Conservation (phyloP, 345 rosid genomes). For the Moricandia moricandioides region DNA sequence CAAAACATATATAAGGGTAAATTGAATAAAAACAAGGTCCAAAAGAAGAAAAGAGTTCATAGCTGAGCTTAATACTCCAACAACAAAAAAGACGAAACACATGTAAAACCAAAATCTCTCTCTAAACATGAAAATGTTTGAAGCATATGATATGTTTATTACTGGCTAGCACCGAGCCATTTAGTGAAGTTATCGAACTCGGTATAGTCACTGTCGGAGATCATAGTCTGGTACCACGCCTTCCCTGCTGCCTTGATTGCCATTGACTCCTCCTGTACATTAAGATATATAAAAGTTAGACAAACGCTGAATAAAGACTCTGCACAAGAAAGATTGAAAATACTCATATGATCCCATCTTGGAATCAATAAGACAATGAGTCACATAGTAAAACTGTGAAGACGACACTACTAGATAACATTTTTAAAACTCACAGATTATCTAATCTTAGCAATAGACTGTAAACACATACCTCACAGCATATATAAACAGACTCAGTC, state of each 20-base stretch:
- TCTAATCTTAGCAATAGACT: not conserved
- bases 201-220: constrained; percentile 85
- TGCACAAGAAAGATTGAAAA: not conserved
- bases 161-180: constrained; percentile 85
- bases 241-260: constrained; percentile 80
- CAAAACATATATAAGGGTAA: not conserved
- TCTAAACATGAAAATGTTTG: constrained; percentile 11
- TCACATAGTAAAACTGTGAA: too few species aligned
- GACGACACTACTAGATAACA: not conserved
- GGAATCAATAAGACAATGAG: not conserved
- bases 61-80: constrained; percentile 13
- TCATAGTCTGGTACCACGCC: constrained; percentile 93
- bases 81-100: constrained; percentile 7
- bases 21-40: not conserved
- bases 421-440: not conserved
- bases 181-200: constrained; percentile 84
- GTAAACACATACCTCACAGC: not conserved
- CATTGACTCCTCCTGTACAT: constrained; percentile 70
- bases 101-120: constrained; percentile 29
- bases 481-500: not conserved
- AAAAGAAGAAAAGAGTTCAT: constrained; percentile 18
- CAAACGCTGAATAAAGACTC: not conserved
- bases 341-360: not conserved
- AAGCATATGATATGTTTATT: constrained; percentile 20
- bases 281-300: not conserved